phyloP scores from a whole-genome alignment of 805 yeast species.

The Sugiyamaella smithiae region DNA sequence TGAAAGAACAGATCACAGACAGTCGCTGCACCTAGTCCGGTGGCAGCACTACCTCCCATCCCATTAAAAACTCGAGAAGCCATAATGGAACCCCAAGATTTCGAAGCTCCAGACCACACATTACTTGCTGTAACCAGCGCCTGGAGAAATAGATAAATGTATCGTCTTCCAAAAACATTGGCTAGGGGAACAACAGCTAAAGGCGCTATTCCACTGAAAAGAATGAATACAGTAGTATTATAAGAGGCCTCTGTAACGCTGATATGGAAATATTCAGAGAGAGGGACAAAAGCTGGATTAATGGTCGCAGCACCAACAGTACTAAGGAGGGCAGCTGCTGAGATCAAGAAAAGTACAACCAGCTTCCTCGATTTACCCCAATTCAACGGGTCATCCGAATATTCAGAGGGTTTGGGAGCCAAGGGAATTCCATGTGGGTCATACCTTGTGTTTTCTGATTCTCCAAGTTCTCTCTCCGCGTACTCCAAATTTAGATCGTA shows the following conservation, averaged over 20 bases:
- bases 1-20: conserved; percentile 43
- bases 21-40: conserved; percentile 51
- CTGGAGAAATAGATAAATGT: conserved; percentile 29
- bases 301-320: conserved; percentile 51
- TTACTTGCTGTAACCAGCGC: conserved; percentile 44
- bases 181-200: conserved; percentile 46
- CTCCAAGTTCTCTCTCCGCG: not conserved
- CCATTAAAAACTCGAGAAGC: conserved; percentile 49
- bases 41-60: conserved; percentile 45
- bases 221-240: conserved; percentile 47
- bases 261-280: conserved; percentile 42
- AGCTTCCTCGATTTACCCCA: conserved; percentile 44
- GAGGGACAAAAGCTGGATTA: conserved; percentile 45
- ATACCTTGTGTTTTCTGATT: not conserved
- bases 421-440: conserved; percentile 6
- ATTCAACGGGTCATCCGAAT: conserved; percentile 49
- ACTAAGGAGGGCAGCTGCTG: conserved; percentile 43
- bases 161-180: conserved; percentile 6
- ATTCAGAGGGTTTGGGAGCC: conserved; percentile 36
- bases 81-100: conserved; percentile 39
- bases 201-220: conserved; percentile 54
- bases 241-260: conserved; percentile 42
- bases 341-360: conserved; percentile 37
- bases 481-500: not conserved
- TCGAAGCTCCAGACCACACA: conserved; percentile 40